Base-by-base conservation (phyloP, 768 basidiomycete genomes). In the Chiua virens region DNA sequence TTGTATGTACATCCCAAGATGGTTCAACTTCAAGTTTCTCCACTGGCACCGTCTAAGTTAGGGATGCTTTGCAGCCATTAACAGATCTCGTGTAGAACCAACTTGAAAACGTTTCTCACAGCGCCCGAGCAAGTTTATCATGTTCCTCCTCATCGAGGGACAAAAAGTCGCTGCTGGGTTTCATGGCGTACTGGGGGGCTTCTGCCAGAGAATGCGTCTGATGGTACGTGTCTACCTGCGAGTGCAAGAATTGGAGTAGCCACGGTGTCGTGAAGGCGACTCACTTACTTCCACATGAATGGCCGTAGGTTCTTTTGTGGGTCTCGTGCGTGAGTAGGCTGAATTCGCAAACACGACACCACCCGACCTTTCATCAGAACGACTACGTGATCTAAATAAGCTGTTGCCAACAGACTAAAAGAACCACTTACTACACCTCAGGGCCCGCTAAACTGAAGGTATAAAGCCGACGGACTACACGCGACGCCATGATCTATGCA, bases 391-490 rank as follows among this genome's bases (percentile, higher is more conserved):
- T 35, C 7, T 23, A 40, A 32, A 20, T 63, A 18, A 57, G 25
- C 9, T 3, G 1, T 21, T 11, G 11, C n/a, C n/a, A n/a, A 21
- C 30, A 32, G 21, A 39, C 2, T 13, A 9, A 36, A 41, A 42
- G 22, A 25, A 41, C n/a, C 40, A 48, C 69, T 59, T 49, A 61
- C 67, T 64, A 70, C 37, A 71, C 53, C 22, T 71, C 71, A 9
- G 62, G 62, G 17, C 52, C 47, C 13, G 47, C 47, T 17, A 59
- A 27, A 28, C 56, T 58, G 62, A 79, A 85, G 53, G 78, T 82
- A 30, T 80, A 76, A 9, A 85, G 70, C 18, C 82, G 75, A 43
- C 83, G 79, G 18, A 85, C 83, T 10, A 78, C 79, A 27, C 83
- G 80, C 49, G 75, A 80, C 8, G 83, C 82, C 41, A 80, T 77